Evolutionary conservation across 2,329 filamentous ascomycete species (phyloP), one percentile per base, ranked within the genome.

Genomic region (Aspergillus amoenus): DNA sequence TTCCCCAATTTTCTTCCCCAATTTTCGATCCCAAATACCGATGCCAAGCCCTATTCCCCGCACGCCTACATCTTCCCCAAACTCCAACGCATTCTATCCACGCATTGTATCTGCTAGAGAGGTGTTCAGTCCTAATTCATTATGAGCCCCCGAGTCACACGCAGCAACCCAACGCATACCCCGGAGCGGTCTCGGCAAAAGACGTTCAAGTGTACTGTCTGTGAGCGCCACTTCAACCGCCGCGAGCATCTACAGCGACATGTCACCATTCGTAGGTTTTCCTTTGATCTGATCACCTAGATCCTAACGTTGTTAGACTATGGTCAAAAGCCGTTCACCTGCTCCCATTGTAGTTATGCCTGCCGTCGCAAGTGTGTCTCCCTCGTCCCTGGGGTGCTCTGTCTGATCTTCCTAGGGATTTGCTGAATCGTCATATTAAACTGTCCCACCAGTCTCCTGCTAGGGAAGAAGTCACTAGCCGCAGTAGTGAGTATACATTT

Each of bases 171-270:
- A 44, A 13, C 17, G n/a, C 42, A 8, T 44, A 18, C 42, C 21
- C 42, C 42, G 15, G 42, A 44, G 4, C 42, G n/a, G n/a, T 3
- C 42, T 44, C 42, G 42, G n/a, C 42, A 21, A 37, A 56, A 39
- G 22, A 44, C 13, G 40, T 58, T 55, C 51, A 58, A 49, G 13
- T 58, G 56, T 27, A 40, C 24, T 46, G 15, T 49, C 13, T 58
- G 56, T 39, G 43, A 53, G 24, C 50, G 51, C 4, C 27, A 52
- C n/a, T 59, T 59, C 27, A 59, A 47, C 18, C 47, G 57, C 8
- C 52, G 53, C 4, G 57, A 59, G 22, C 57, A 59, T 30, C 41
- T 59, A n/a, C 57, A 59, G 21, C 57, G 57, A 27, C 57, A 59
- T 52, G 3, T 48, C 4, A 59, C 42, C 18, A 59, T 48, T 22